phyloP scores from a whole-genome alignment of 225 moss, liverwort and hornwort genomes.

The Physcomitrium patens region DNA sequence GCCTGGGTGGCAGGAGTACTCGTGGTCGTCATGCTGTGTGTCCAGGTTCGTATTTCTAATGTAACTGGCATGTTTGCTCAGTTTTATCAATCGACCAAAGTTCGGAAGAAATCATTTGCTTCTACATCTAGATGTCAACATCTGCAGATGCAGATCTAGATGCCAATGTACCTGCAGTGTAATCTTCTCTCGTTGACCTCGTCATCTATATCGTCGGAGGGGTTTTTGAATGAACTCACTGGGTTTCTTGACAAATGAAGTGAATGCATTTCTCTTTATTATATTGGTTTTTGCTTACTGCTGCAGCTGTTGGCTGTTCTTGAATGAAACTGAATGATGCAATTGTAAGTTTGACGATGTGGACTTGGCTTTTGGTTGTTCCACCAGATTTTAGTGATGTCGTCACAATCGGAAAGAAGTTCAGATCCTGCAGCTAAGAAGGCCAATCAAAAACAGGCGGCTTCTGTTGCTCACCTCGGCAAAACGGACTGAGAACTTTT shows the following conservation, averaged over 20 bases:
- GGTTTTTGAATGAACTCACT: not conserved
- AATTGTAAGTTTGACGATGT: not conserved
- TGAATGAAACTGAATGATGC: not conserved
- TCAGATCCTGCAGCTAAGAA: conserved; percentile 45
- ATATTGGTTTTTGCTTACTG: not conserved
- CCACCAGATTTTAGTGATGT: conserved; percentile 58
- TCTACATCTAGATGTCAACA: not conserved
- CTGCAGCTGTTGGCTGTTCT: too few relatives aligned
- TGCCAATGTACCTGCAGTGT: not conserved
- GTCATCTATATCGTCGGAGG: not conserved
- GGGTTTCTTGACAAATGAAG: not conserved
- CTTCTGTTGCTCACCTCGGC: conserved; percentile 19
- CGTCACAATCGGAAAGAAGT: conserved; percentile 61
- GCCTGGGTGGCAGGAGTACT: conserved; percentile 72
- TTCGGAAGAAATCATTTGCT: not conserved
- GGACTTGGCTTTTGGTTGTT: conserved; percentile 20
- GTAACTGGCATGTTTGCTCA: not conserved
- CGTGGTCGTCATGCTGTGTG: conserved; percentile 48
- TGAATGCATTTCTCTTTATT: not conserved
- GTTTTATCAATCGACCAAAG: not conserved
- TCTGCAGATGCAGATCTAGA: too few relatives aligned
- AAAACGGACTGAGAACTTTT: conserved; percentile 41
- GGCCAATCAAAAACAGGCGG: conserved; percentile 39
- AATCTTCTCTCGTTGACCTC: conserved; percentile 1
- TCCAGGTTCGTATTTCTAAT: conserved; percentile 48